Evolutionary conservation across 768 basidiomycete genomes (phyloP), one percentile per base, ranked within the genome.

Genomic region (Aureoboletus auriporus): DNA sequence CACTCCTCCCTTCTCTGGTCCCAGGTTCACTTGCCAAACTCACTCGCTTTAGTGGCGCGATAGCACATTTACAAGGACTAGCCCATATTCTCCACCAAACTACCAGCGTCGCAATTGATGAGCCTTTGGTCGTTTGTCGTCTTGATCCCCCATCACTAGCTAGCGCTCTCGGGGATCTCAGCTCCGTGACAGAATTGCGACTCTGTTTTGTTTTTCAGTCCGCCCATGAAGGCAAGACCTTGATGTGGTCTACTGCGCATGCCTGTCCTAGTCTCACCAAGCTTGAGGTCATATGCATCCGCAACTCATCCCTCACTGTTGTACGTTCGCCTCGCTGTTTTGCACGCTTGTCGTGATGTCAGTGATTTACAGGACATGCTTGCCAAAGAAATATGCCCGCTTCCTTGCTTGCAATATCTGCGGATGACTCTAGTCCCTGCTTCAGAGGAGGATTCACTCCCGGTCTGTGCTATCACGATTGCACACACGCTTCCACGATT

Each of bases 251-350:
- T 4, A 75, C 89, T 48, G 78, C 80, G 44, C 68, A 78, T 11
- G 75, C 83, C 1, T 88, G 86, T 57, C 86, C 86, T 10, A 74
- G 75, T 44, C 71, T 89, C 33, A 72, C 69, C 30, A 77, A 82
- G 59, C 71, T 89, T 8, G 79, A 85, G 52, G 66, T 89, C 36
- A 80, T 80, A 13, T 86, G 83, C 59, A 73, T 75, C 11, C 79
- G 79, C 55, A 83, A 79, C 55, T 82, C 87, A 9, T 86, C 85
- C 1, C 83, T 89, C 63, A 83, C 83, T 49, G 72, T 89, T 34
- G 86, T 86, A 78, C 66, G 44, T 39, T 13, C 26, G 9, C 46
- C 27, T 30, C 12, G 17, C 23, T 13, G 6, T 37, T 35, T 34
- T 11, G 4, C 40, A 13, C 20, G 8, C 16, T 43, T 1, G n/a